A percentile compares a stretch with the other conserved stretches of the same genome.
These are phyloP conservation scores for Euptelea pleiosperma DNA, from an alignment of 164 flowering plant genomes.

Conservation along the genomic window DNA sequence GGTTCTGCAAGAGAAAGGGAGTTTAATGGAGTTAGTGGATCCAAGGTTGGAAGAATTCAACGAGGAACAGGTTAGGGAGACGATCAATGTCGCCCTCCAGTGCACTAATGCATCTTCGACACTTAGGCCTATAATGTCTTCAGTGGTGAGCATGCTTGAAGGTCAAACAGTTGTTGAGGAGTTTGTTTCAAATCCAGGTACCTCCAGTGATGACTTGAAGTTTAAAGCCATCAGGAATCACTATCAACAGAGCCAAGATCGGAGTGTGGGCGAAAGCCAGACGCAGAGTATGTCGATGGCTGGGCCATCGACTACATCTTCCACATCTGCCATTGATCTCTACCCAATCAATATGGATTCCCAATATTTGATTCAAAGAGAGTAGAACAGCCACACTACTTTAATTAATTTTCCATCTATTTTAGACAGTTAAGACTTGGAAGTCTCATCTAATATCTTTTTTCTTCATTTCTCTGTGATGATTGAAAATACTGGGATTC, in stretches of 20 bases:
- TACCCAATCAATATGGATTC: no score
- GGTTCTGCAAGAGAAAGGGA: slow-evolving; percentile 22
- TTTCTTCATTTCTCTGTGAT: no score
- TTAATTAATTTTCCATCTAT: no score
- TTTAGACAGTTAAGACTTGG: no score
- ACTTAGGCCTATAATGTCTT: slow-evolving; percentile 32
- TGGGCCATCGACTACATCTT: slow-evolving; percentile 2
- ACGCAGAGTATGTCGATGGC: slow-evolving; percentile 1
- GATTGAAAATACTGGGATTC: no score
- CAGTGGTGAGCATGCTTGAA: slow-evolving; percentile 35
- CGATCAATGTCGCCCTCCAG: slow-evolving; percentile 25
- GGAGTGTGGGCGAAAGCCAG: slow-evolving; percentile 5
- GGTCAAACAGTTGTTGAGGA: slow-evolving; percentile 18
- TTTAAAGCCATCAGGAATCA: slow-evolving; percentile 9
- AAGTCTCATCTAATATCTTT: no score
- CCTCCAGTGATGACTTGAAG: slow-evolving; percentile 8
- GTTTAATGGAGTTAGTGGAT: slow-evolving; percentile 28
- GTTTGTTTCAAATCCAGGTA: slow-evolving; percentile 11
- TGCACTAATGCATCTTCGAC: slow-evolving; percentile 31
- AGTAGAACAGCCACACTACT: no score
- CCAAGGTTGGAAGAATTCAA: slow-evolving; percentile 23
- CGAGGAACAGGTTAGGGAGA: slow-evolving; percentile 16
- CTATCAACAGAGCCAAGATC: slow-evolving; percentile 9
- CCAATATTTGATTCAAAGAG: no score
- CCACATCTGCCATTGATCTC: no score